Evolutionary conservation across 2,329 filamentous ascomycete genomes (phyloP).

Genomic region (Domatiomyces globalis): DNA sequence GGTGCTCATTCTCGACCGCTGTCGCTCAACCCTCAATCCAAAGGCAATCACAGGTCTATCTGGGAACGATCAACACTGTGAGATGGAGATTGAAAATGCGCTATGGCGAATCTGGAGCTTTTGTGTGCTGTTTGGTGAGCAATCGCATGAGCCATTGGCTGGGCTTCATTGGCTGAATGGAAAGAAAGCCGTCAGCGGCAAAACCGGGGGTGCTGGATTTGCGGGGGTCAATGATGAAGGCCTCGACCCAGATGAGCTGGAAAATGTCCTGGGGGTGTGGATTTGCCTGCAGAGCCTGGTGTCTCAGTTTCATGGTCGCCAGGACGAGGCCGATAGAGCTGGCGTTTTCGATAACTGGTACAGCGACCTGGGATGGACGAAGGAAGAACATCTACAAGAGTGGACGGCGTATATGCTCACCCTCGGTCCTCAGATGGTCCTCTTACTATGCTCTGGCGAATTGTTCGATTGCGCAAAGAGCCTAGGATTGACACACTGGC

Average conservation of each 20-base stretch:
- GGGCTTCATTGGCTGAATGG: conserved; percentile 52
- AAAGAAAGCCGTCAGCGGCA: conserved; percentile 36
- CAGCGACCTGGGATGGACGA: conserved; percentile 21
- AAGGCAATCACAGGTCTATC: conserved; percentile 42
- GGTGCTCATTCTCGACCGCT: conserved; percentile 40
- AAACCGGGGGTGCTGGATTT: conserved; percentile 41
- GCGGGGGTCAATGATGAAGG: conserved; percentile 42
- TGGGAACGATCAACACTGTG: conserved; percentile 25
- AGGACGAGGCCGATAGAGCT: conserved; percentile 38
- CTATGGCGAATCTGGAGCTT: conserved; percentile 55
- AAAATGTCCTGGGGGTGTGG: conserved; percentile 53
- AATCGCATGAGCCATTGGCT: conserved; percentile 38
- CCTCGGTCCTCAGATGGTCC: conserved; percentile 41
- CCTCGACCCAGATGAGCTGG: conserved; percentile 42
- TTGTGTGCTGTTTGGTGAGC: conserved; percentile 46
- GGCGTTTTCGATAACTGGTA: conserved; percentile 39
- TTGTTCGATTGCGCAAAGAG: conserved; percentile 39
- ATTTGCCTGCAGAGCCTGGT: conserved; percentile 44
- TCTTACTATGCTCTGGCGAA: conserved; percentile 33
- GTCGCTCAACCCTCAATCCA: conserved; percentile 41
- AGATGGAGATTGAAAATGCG: conserved; percentile 43
- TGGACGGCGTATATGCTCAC: conserved; percentile 49
- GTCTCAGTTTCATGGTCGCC: conserved; percentile 41
- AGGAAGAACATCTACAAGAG: conserved; percentile 44
- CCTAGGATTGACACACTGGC: conserved; percentile 45